Base-by-base conservation (phyloP, 208 protist species). In the Trypanosoma conorhini region DNA sequence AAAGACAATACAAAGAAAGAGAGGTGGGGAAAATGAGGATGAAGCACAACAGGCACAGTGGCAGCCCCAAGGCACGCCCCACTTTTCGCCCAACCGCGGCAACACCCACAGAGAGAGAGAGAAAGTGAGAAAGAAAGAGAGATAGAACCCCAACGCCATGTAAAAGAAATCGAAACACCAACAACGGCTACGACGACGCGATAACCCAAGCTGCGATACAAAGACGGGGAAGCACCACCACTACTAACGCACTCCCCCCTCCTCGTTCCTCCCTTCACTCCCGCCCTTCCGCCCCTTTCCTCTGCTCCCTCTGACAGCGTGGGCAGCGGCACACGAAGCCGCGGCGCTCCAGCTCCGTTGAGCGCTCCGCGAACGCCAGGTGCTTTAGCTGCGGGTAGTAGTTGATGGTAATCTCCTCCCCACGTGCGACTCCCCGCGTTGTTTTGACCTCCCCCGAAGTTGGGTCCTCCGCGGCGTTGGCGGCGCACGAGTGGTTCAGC, bases 401-500 rank as follows among this genome's bases (percentile, higher is more conserved):
- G 74, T 87, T 92, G 33, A 93, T 85, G 48, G 72, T 80, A 31
- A 95, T 65, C 68, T 93, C 84, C 72, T 90, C 86, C 0, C 82
- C 87, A 26, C 68, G 60, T 40, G 31, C 33, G 19, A 95, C 81
- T 57, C 77, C 74, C 30, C 76, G 75, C 30, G 76, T 86, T 28
- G 86, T 83, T 57, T 85, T 72, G 50, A 93, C 65, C 22, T 68
- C 79, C 9, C 81, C 82, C 21, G 79, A 85, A 46, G 40, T 65
- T 48, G 24, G 42, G 56, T 91, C 79, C 70, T 91, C 85, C 30
- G 81, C 86, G 13, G 85, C 79, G 76, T 92, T 93, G 7, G 90
- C 82, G n/a, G 72, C 82, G 65, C 91, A 96, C 54, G 85, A 86
- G 71, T 96, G 91, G 67, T 96, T 93, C 28, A 96, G 65, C 82